These are phyloP conservation scores for Solanum clarkiae DNA, from an alignment of 257 asterid species.

Conservation along the genomic window DNA sequence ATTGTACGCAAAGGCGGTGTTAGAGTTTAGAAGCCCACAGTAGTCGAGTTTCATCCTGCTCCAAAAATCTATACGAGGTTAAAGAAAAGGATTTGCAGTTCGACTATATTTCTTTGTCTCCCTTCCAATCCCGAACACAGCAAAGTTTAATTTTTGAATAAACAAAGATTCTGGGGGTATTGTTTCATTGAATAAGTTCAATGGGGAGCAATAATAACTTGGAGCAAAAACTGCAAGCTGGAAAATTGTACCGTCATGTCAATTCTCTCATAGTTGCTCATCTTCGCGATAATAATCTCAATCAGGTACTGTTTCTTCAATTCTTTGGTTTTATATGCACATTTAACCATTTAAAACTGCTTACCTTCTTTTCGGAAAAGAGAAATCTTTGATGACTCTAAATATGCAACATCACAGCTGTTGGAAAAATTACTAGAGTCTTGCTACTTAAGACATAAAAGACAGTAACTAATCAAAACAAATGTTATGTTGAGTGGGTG, in stretches of 20 bases:
- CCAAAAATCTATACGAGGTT: neutral
- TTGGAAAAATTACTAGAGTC: neutral
- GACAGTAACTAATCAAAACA: neutral
- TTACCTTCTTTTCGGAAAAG: neutral
- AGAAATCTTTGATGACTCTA: neutral
- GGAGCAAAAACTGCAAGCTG: conserved; percentile 65
- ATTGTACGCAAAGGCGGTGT: neutral
- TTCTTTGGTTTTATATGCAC: neutral
- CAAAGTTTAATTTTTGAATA: neutral
- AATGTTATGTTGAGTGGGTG: neutral
- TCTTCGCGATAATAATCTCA: conserved; percentile 66
- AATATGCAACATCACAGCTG: neutral
- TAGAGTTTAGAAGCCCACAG: neutral
- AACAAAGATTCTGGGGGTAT: neutral
- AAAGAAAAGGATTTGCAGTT: neutral
- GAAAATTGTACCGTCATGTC: conserved; percentile 60
- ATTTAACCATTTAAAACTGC: neutral
- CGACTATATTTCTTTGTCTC: neutral
- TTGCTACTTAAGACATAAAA: neutral
- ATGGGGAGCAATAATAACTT: conserved; percentile 27
- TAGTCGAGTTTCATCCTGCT: neutral
- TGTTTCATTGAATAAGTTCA: neutral
- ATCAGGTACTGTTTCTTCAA: conserved; percentile 28
- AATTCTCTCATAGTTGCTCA: conserved; percentile 66
- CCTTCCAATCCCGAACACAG: neutral